Evolutionary conservation across 2,329 filamentous ascomycete species (phyloP), one percentile per base, ranked within the genome.

Genomic region (Coniochaeta sp.): DNA sequence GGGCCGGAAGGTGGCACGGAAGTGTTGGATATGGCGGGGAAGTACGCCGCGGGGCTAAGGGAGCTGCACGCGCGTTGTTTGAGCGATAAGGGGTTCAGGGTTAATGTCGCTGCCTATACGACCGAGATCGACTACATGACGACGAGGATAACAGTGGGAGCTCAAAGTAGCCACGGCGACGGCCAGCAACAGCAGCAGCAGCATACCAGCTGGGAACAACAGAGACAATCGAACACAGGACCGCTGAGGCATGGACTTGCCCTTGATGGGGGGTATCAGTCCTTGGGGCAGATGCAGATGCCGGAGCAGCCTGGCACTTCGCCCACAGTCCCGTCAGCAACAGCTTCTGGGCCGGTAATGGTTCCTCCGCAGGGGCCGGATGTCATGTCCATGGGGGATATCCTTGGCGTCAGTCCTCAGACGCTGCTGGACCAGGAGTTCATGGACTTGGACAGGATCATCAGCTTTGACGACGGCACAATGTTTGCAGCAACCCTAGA

Each of bases 391-490:
- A 19, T 17, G 3, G 26, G 14, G 8, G 36, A 56, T 30, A 40
- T 36, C 28, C 28, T 65, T 22, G 60, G 59, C 8, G 58, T 62
- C 0, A 73, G 72, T 2, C 71, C 68, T 0, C 68, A 69, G 1
- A 67, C 68, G 24, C 57, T 73, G 1, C 69, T 72, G 64, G 65
- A 73, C 6, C 69, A 73, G 17, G 59, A 66, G 0, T 73, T 73
- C n/a, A 65, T 71, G 61, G 68, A 70, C 1, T 58, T 73, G 55
- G 72, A 74, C 12, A 60, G 72, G 0, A 63, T 74, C 0, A 74
- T 74, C 2, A 72, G 69, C 16, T 72, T 73, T n/a, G 69, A 73
- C 24, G 72, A 74, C 44, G 62, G 62, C 63, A 69, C 42, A 12
- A 44, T 73, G 60, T 73, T 72, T n/a, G 66, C 67, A 2, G 62